These are phyloP conservation scores for Yamadazyma diospyri DNA, from an alignment of 1,139 yeast species.

Conservation along the genomic window DNA sequence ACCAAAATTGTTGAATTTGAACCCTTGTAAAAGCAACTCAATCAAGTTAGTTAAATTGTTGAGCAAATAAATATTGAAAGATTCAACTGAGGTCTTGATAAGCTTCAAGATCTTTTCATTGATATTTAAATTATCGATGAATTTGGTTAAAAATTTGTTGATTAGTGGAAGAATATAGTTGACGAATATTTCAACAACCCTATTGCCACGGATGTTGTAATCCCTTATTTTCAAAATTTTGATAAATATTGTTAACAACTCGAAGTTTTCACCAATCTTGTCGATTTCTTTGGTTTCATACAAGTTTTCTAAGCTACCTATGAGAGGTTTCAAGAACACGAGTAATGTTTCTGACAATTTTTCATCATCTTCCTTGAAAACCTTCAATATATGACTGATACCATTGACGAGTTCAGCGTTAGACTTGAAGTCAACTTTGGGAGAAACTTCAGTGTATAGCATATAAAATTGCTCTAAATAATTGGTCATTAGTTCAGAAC, in stretches of 20 bases:
- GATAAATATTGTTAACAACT: constrained; percentile 68
- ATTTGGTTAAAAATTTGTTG: constrained; percentile 45
- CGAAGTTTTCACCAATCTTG: constrained; percentile 71
- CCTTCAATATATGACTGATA: constrained; percentile 74
- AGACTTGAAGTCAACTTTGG: constrained; percentile 61
- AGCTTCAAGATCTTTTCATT: constrained; percentile 76
- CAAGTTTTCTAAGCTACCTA: constrained; percentile 42
- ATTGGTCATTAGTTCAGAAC: constrained; percentile 62
- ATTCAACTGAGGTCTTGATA: constrained; percentile 61
- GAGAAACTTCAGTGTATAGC: constrained; percentile 65
- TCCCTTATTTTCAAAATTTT: constrained; percentile 49
- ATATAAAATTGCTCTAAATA: constrained; percentile 74
- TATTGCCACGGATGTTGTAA: constrained; percentile 37
- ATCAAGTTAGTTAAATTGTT: constrained; percentile 67
- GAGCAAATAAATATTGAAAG: constrained; percentile 61
- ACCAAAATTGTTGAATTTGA: constrained; percentile 66
- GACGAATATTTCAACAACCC: constrained; percentile 56
- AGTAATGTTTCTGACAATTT: constrained; percentile 31
- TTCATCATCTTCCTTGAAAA: constrained; percentile 35
- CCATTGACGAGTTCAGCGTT: constrained; percentile 86
- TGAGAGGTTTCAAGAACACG: constrained; percentile 67
- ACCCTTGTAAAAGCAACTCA: constrained; percentile 60
- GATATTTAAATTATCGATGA: constrained; percentile 54
- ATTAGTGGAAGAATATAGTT: constrained; percentile 59
- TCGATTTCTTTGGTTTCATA: constrained; percentile 24